A percentile compares a stretch with the other conserved stretches of the same genome.
Evolutionary conservation across 2,329 filamentous ascomycete genomes (phyloP).

Genomic region (Stagonosporopsis chrysanthemi): DNA sequence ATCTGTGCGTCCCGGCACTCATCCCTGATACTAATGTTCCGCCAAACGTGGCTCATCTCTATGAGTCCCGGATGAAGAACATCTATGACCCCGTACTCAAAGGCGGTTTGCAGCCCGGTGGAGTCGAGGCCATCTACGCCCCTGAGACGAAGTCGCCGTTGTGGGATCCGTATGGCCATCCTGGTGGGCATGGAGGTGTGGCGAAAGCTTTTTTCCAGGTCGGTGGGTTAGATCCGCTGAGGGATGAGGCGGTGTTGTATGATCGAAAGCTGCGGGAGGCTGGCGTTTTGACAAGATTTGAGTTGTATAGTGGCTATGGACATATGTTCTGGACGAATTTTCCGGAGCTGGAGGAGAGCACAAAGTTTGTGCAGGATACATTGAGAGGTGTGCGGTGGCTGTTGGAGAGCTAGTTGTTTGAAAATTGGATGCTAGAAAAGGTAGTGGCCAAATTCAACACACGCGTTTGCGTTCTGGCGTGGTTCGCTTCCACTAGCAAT

Average conservation of each 20-base stretch:
- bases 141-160: constrained; percentile 39
- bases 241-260: constrained; percentile 60
- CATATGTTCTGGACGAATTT: constrained; percentile 54
- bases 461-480: not conserved
- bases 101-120: constrained; percentile 12
- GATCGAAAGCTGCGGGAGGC: constrained; percentile 50
- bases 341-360: constrained; percentile 36
- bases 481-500: too few relatives aligned
- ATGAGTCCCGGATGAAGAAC: constrained; percentile 48
- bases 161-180: constrained; percentile 45
- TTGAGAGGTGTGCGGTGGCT: constrained; percentile 41
- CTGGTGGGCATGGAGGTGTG: constrained; percentile 49
- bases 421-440: not conserved
- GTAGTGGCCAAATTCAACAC: not conserved
- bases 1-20: constrained; percentile 57
- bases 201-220: constrained; percentile 59
- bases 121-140: constrained; percentile 31
- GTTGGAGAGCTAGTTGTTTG: constrained; percentile 21
- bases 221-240: constrained; percentile 57
- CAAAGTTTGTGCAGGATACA: constrained; percentile 37
- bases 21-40: constrained; percentile 53
- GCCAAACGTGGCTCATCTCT: constrained; percentile 49
- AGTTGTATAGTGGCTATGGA: constrained; percentile 53
- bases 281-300: constrained; percentile 52
- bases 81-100: constrained; percentile 35